phyloP scores from a whole-genome alignment of 176 grass and related monocot genomes.

The Phragmites australis region DNA sequence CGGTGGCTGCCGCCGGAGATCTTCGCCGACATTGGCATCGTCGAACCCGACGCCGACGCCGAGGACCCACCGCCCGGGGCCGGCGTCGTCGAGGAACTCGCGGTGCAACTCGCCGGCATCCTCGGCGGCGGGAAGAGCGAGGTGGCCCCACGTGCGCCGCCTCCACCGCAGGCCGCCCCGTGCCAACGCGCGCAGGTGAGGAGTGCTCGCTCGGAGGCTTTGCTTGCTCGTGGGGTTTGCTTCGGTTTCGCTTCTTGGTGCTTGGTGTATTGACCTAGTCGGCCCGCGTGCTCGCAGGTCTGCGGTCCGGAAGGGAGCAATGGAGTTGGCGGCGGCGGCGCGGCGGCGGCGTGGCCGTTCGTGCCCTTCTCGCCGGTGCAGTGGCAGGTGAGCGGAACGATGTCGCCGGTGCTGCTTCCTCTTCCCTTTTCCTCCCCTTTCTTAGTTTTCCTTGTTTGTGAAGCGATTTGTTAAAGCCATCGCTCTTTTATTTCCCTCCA shows the following conservation, averaged over 20 bases:
- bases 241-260: background rate
- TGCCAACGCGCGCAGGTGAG: slow-evolving; percentile 26
- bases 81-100: slow-evolving; percentile 43
- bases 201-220: background rate
- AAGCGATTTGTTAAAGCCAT: background rate
- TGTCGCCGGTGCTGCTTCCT: no score
- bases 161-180: background rate
- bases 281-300: background rate
- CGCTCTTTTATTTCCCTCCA: background rate
- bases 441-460: background rate
- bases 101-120: slow-evolving; percentile 41
- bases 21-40: slow-evolving; percentile 59
- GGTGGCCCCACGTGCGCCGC: background rate
- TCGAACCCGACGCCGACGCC: background rate
- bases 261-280: background rate
- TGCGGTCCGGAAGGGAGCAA: slow-evolving; percentile 13
- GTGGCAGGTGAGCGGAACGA: slow-evolving; percentile 26
- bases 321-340: no score
- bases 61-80: background rate
- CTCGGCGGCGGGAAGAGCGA: slow-evolving; percentile 4
- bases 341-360: background rate
- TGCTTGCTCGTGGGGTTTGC: no score
- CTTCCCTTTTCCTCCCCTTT: background rate
- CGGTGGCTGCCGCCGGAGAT: slow-evolving; percentile 64
- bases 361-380: slow-evolving; percentile 15